Base-by-base conservation (phyloP, 306 rosid genomes). In the Vigna trinervia region DNA sequence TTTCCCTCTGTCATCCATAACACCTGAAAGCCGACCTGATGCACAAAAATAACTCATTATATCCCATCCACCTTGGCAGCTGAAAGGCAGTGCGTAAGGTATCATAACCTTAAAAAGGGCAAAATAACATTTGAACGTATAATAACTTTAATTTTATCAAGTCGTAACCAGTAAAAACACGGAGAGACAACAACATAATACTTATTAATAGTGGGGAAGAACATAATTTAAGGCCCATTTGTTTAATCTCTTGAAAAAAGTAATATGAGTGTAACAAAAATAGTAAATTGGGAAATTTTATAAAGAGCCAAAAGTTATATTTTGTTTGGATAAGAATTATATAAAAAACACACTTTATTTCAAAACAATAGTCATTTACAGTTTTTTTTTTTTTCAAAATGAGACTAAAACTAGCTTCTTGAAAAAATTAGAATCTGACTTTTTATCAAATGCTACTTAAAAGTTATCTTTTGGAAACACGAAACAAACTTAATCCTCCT, bases 1-100 rank as follows among this genome's bases (percentile, higher is more conserved):
- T 73, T 96, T 96, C 60, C 99, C 99, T 75, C 98, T 88, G 70
- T 96, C 99, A 70, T 96, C 99, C 98, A 92, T 92, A 43, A 96
- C 98, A 41, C 99, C 99, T 3, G 99, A 96, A 78, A 96, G 93
- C 78, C 93, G 86, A 66, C 95, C 98, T 93, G 84, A 41, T 58
- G 79, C 65, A 60, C 57, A 75, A 53, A 71, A 81, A 60, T 52
- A 72, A 81, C 14, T 32, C 57, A 17, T 57, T 64, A 77, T 51
- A 63, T 54, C 39, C 70, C 70, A 59, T 59, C 58, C 22, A 58
- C 22, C 58, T 45, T 20, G 11, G 66, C 65, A 38, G 46, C 45
- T 13, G 19, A 50, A 19, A 51, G 8, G 58, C 36, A 39, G 65
- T 54, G 22, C 57, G 48, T 11, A 63, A 53, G 43, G 61, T 17